Percentiles rank a stretch among this genome's conserved stretches.
These are phyloP conservation scores for Phytophthora palmivora DNA, from an alignment of 352 stramenopile genomes.

Conservation along the genomic window DNA sequence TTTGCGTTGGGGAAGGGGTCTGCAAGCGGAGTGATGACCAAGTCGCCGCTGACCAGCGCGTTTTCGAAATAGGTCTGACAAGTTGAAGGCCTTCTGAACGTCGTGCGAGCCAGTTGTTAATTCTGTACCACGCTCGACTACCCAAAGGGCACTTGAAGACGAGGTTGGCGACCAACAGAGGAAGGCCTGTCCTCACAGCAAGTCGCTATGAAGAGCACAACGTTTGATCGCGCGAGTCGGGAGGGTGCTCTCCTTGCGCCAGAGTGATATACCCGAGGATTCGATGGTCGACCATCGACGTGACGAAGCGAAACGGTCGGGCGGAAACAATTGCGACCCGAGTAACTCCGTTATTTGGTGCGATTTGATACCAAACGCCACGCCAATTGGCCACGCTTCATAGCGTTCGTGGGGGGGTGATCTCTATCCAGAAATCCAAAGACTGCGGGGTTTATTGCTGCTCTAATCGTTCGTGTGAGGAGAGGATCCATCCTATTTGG, in stretches of 20 bases:
- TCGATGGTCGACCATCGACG: constrained; percentile 10
- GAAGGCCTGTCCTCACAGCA: constrained; percentile 18
- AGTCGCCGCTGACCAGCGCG: constrained; percentile 1
- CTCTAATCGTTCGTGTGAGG: neutral
- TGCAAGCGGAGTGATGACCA: neutral
- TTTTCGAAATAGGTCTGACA: constrained; percentile 15
- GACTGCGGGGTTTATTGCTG: neutral
- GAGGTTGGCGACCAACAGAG: constrained; percentile 10
- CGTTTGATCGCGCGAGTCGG: constrained; percentile 13
- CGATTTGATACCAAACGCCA: neutral
- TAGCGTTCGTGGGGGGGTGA: neutral
- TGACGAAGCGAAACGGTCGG: neutral
- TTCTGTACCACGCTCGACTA: constrained; percentile 28
- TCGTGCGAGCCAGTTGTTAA: constrained; percentile 9
- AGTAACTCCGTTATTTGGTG: neutral
- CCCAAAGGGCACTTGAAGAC: constrained; percentile 35
- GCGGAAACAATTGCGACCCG: neutral
- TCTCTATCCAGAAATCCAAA: neutral
- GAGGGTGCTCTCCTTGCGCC: neutral
- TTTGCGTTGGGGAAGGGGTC: constrained; percentile 23
- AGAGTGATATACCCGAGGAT: constrained; percentile 5
- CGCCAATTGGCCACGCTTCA: neutral
- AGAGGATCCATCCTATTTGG: neutral
- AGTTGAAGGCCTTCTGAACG: constrained; percentile 20
- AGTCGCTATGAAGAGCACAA: constrained; percentile 5